phyloP scores from a whole-genome alignment of 176 grass and related monocot genomes.

The Carex cristatella region DNA sequence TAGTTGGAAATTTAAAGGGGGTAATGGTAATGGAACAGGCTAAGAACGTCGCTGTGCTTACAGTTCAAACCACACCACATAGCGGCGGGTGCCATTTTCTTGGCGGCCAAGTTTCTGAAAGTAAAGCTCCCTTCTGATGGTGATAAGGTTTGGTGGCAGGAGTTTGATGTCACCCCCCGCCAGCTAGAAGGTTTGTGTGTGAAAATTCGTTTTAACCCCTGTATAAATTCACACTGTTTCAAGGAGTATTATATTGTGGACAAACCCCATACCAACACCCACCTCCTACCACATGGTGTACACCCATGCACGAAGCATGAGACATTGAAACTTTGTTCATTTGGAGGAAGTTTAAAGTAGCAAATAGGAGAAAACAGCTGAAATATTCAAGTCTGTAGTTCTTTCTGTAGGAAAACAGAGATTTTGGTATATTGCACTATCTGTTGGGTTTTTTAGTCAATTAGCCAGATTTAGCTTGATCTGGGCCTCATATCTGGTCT shows the following conservation, averaged over 20 bases:
- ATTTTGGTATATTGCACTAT: neutral
- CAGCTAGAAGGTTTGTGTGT: slow-evolving; percentile 90
- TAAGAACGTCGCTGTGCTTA: slow-evolving; percentile 83
- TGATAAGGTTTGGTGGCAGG: slow-evolving; percentile 94
- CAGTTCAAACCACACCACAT: slow-evolving; percentile 98
- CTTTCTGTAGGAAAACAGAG: neutral
- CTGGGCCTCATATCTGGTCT: neutral
- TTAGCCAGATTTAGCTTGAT: neutral
- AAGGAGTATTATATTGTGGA: neutral
- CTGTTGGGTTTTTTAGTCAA: neutral
- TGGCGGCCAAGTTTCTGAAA: slow-evolving; percentile 95
- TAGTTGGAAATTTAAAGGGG: slow-evolving; percentile 43
- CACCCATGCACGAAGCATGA: neutral
- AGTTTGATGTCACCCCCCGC: slow-evolving; percentile 85
- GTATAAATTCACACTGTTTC: neutral
- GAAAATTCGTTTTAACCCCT: slow-evolving; percentile 20
- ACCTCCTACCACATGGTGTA: neutral
- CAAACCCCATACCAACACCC: neutral
- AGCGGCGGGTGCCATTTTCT: slow-evolving; percentile 89
- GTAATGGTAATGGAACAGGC: slow-evolving; percentile 59
- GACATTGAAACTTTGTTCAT: neutral
- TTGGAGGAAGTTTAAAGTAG: neutral
- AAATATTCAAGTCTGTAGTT: neutral
- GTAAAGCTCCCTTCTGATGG: slow-evolving; percentile 96
- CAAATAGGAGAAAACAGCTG: neutral